Base-by-base conservation (phyloP, 257 asterid genomes). In the Solanum appendiculatum region DNA sequence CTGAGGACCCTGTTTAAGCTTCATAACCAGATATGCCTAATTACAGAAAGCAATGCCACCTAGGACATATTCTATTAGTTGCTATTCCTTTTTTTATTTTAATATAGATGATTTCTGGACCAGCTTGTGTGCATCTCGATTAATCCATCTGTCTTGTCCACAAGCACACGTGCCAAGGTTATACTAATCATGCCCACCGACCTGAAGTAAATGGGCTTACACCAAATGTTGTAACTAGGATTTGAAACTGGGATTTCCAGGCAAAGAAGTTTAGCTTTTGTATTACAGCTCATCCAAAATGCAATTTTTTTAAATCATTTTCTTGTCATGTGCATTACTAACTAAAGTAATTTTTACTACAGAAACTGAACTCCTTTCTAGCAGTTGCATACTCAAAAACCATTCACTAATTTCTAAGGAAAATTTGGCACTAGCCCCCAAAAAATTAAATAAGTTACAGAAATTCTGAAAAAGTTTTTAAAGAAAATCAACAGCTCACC, bases 401-500 rank as follows among this genome's bases (percentile, higher is more conserved):
- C 58, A 42, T 44, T 44, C 25, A 16, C 51, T 18, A 33, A 70
- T 70, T 70, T 34, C 0, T 70, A 18, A 3, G 5, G 44, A 70
- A 70, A 70, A 70, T 18, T 70, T 18, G 44, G 25, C 33, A 33
- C 8, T 33, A 70, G 44, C 78, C 27, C 82, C 82, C 7, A 9
- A 37, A 78, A 73, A 42, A 8, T 0, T 14, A 42, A 77, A 25
- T 16, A 0, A 0, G 42, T 14, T 44, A 78, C 84, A 27, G 64
- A 46, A 42, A 27, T 23, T 44, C 40, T 4, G 10, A 80, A 46
- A 27, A 46, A 9, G 16, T 0, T 27, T 5, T 78, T 42, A 7
- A 25, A 4, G 33, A 5, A 0, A 63, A 37, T 27, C 72, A 25
- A 78, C n/a, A 86, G 11, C 25, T 72, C 69, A 94, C 99, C 99